A percentile compares a stretch with the other conserved stretches of the same genome.
Conservation (phyloP, 768 basidiomycete species). For the Russula ochroleuca region DNA sequence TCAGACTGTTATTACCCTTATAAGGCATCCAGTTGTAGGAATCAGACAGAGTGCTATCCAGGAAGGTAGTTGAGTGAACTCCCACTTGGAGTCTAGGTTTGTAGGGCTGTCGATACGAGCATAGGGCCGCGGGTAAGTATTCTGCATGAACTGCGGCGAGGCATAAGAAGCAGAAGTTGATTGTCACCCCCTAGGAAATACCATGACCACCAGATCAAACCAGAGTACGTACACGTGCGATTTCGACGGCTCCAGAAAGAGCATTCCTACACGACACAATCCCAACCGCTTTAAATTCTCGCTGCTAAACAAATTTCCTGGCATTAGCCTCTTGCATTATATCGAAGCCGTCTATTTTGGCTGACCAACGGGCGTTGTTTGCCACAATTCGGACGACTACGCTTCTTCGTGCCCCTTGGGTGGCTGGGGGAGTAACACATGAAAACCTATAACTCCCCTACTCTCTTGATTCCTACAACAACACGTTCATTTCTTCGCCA, state of each 20-base stretch:
- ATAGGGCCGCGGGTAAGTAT: not conserved
- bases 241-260: not conserved
- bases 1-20: too few relatives aligned
- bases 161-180: not conserved
- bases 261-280: not conserved
- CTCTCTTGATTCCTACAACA: slow-evolving; percentile 54
- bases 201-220: not conserved
- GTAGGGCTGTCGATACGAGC: not conserved
- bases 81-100: too few relatives aligned
- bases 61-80: not conserved
- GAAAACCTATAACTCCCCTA: slow-evolving; percentile 42
- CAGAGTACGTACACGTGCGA: not conserved
- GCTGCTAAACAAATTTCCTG: not conserved
- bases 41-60: not conserved
- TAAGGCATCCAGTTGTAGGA: not conserved
- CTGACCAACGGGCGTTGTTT: not conserved
- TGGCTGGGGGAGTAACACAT: not conserved
- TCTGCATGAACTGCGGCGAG: not conserved
- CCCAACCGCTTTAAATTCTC: not conserved
- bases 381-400: not conserved
- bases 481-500: slow-evolving; percentile 85
- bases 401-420: not conserved
- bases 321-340: not conserved
- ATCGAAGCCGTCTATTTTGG: not conserved
- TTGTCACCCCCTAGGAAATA: not conserved